Evolutionary conservation across 2,329 filamentous ascomycete species (phyloP).

Genomic region (Epichloe elymi): DNA sequence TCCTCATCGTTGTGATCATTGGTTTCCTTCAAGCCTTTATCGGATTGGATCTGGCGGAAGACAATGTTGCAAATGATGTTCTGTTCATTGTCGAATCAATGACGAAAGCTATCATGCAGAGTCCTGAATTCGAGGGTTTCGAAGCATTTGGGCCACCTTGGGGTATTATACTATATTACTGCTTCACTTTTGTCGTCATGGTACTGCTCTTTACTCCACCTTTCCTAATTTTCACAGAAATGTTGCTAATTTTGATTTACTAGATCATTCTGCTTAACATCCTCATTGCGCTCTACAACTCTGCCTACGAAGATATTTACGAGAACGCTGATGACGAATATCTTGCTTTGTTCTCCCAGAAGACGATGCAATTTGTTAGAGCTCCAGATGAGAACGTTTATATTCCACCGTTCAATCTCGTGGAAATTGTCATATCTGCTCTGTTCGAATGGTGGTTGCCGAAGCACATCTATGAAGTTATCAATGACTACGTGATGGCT

Average conservation of each 20-base stretch:
- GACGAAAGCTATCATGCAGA: slow-evolving; percentile 84
- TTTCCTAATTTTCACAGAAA: neutral
- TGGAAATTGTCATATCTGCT: slow-evolving; percentile 71
- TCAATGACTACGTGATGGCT: slow-evolving; percentile 86
- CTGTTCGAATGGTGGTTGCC: slow-evolving; percentile 93
- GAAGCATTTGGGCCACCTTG: slow-evolving; percentile 87
- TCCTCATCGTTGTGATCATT: slow-evolving; percentile 70
- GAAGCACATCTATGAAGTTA: slow-evolving; percentile 54
- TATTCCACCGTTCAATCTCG: slow-evolving; percentile 86
- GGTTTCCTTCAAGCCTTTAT: slow-evolving; percentile 91
- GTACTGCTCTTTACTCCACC: slow-evolving; percentile 30
- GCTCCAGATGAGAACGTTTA: slow-evolving; percentile 98
- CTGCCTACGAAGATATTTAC: slow-evolving; percentile 88
- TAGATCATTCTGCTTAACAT: slow-evolving; percentile 75
- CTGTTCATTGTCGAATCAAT: slow-evolving; percentile 67
- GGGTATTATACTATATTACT: slow-evolving; percentile 89
- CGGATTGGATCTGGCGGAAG: slow-evolving; percentile 73
- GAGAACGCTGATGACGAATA: slow-evolving; percentile 91
- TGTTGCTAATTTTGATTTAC: neutral
- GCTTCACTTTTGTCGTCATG: slow-evolving; percentile 96
- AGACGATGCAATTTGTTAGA: slow-evolving; percentile 92
- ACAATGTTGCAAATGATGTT: slow-evolving; percentile 54
- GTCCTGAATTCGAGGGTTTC: slow-evolving; percentile 78
- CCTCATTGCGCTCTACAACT: slow-evolving; percentile 93
- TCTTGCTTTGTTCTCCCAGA: slow-evolving; percentile 81